Evolutionary conservation across 106 monocot species (phyloP).

Genomic region (Agapanthus africanus): DNA sequence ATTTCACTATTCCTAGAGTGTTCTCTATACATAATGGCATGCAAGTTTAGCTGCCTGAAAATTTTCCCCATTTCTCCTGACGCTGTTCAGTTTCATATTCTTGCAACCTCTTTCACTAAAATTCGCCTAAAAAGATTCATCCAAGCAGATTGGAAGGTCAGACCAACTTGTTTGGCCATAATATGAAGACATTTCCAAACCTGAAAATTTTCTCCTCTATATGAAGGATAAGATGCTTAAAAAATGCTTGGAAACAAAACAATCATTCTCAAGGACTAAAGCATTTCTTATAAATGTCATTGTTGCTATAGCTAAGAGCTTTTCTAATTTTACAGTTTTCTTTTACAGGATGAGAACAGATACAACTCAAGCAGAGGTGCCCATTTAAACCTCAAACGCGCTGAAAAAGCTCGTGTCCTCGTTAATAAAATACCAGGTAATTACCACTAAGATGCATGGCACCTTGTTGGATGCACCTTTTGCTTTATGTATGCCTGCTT

Average conservation of each 20-base stretch:
- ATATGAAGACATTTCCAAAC: neutral
- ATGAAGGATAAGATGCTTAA: neutral
- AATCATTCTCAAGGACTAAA: neutral
- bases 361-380: conserved; percentile 61
- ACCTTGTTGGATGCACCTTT: neutral
- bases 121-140: no score
- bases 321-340: neutral
- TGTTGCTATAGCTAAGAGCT: neutral
- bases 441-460: no score
- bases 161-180: neutral
- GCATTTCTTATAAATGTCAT: neutral
- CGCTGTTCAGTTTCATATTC: no score
- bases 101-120: no score
- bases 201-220: neutral
- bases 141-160: neutral
- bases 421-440: conserved; percentile 67
- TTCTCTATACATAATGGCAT: neutral
- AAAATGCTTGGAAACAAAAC: neutral
- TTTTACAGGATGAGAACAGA: conserved; percentile 59
- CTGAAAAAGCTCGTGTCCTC: conserved; percentile 61
- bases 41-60: neutral
- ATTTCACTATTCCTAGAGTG: neutral
- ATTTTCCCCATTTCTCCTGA: neutral
- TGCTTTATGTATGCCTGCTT: no score
- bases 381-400: conserved; percentile 58